A percentile compares a stretch with the other conserved stretches of the same genome.
These are phyloP conservation scores for Durio zibethinus DNA, from an alignment of 345 rosid species.

Conservation along the genomic window DNA sequence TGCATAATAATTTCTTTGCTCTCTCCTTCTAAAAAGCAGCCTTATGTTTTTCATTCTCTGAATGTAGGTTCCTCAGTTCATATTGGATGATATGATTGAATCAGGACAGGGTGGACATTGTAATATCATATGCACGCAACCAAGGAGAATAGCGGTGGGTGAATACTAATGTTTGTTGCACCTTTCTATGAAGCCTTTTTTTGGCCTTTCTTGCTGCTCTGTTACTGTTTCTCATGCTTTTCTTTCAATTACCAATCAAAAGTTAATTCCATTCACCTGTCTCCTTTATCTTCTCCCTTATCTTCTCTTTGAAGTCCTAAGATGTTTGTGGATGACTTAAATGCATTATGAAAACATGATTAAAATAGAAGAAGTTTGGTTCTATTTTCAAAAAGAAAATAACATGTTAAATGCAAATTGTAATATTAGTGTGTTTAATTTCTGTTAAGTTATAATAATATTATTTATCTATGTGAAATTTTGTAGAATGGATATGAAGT, in stretches of 20 bases:
- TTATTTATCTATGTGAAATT: neutral
- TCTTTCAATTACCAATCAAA: neutral
- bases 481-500: neutral
- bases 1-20: neutral
- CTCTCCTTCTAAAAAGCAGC: constrained; percentile 6
- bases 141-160: constrained; percentile 86
- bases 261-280: neutral
- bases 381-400: neutral
- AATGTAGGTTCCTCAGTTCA: constrained; percentile 85
- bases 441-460: neutral
- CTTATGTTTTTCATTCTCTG: constrained; percentile 19
- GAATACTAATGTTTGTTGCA: neutral
- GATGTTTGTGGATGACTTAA: neutral
- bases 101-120: constrained; percentile 74
- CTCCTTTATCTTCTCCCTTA: neutral
- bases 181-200: neutral
- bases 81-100: constrained; percentile 90
- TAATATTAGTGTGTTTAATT: neutral
- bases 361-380: neutral
- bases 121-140: constrained; percentile 93
- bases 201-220: neutral
- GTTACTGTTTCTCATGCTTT: neutral
- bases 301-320: neutral
- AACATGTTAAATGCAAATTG: neutral
- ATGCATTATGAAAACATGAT: neutral